Evolutionary conservation across 306 rosid species (phyloP), one percentile per base, ranked within the genome.

Genomic region (Luffa acutangula): DNA sequence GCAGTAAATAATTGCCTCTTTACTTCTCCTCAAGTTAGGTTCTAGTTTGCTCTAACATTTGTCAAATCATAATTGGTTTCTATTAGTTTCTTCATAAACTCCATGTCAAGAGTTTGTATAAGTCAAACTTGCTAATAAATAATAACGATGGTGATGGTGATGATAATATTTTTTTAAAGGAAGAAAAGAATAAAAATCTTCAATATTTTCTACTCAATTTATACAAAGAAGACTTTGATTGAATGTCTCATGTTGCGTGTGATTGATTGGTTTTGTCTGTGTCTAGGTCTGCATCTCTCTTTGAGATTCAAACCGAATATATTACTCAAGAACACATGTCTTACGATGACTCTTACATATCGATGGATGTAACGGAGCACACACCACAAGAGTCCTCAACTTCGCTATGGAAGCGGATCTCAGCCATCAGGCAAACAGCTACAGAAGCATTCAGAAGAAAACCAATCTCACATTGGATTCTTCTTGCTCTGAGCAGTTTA

Each of bases 401-500:
- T 79, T 82, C 93, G 15, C 20, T 87, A 18, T 53, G 82, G 88
- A 52, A 41, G 70, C 88, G 78, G 70, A 79, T 94, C 80, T 86
- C 89, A 57, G 67, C 79, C 77, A 80, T 81, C n/a, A 62, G 20
- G 65, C 25, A 39, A 49, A 81, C 6, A 73, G 79, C 82, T 49
- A 25, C 79, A 48, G 97, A 82, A 80, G 87, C 90, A 43, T 89
- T 83, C 89, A 87, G 65, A 79, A 87, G 76, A 71, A 91, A 89
- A 85, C 93, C 98, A 58, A 84, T 86, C 76, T 83, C 93, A 37
- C 87, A 91, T 69, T 92, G 98, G 98, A 63, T 89, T 85, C 91
- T 94, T 71, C 89, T 94, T 45, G 39, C 69, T 81, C 91, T 92
- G 7, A 85, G 97, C 87, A 83, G 92, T 79, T 31, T 74, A 14